Conservation (phyloP, 768 basidiomycete genomes). For the Naganishia vishniacii region DNA sequence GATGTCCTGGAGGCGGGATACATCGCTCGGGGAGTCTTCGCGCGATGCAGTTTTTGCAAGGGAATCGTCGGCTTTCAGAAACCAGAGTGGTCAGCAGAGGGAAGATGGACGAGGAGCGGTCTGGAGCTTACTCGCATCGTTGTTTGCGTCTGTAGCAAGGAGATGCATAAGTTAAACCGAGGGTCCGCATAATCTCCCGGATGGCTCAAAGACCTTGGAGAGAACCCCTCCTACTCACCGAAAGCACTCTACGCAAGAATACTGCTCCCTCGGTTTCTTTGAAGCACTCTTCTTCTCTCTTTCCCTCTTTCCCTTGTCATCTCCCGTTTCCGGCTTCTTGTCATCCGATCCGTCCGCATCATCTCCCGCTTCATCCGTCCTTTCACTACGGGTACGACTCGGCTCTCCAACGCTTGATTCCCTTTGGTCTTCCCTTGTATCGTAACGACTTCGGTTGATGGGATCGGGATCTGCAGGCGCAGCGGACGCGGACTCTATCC, state of each 20-base stretch:
- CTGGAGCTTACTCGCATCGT: conserved; percentile 22
- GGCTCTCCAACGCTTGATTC: not conserved
- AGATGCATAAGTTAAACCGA: too few relatives aligned
- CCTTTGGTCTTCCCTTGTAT: not conserved
- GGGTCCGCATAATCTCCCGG: too few relatives aligned
- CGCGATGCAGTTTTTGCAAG: conserved; percentile 22
- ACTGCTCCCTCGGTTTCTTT: conserved; percentile 28
- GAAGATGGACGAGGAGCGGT: not conserved
- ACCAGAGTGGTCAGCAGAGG: too few relatives aligned
- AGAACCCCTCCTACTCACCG: not conserved
- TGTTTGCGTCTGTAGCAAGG: conserved; percentile 19
- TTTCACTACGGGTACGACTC: not conserved
- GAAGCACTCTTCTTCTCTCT: conserved; percentile 3
- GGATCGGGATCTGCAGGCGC: too few relatives aligned
- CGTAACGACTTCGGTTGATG: too few relatives aligned
- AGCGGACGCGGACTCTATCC: too few relatives aligned
- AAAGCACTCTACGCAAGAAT: conserved; percentile 25
- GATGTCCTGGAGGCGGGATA: conserved; percentile 17
- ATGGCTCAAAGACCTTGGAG: too few relatives aligned
- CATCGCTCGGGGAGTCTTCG: conserved; percentile 23
- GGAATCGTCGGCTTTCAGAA: conserved; percentile 15
- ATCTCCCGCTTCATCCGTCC: not conserved
- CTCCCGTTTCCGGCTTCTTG: not conserved
- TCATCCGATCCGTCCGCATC: not conserved
- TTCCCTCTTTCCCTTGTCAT: conserved; percentile 4